Percentiles rank a stretch among this genome's conserved stretches.
These are phyloP conservation scores for Saturnispora diversa DNA, from an alignment of 805 yeast genomes.

Conservation along the genomic window DNA sequence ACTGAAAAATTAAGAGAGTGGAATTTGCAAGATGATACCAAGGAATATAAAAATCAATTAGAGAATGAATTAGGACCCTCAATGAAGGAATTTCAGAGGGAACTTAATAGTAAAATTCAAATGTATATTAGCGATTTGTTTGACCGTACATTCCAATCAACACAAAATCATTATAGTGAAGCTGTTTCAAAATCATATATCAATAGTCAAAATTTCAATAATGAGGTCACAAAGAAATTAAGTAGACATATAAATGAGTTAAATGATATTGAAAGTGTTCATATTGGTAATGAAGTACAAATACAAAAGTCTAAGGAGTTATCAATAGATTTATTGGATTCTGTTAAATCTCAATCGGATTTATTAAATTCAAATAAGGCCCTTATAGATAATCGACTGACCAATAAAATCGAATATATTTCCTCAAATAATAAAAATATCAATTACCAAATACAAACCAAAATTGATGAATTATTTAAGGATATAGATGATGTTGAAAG, in stretches of 20 bases:
- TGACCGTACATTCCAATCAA: constrained; percentile 1
- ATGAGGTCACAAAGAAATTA: background rate
- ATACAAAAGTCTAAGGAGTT: background rate
- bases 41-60: background rate
- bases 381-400: constrained; percentile 13
- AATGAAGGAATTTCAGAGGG: constrained; percentile 1
- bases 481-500: background rate
- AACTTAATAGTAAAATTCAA: background rate
- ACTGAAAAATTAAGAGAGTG: background rate
- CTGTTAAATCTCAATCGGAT: background rate
- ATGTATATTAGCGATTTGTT: background rate
- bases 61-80: background rate
- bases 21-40: constrained; percentile 1
- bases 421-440: background rate
- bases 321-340: no score
- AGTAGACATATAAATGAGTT: background rate
- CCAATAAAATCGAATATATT: background rate
- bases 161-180: constrained; percentile 3
- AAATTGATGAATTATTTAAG: background rate
- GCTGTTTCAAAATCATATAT: constrained; percentile 2
- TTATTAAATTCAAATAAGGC: background rate
- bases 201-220: constrained; percentile 6
- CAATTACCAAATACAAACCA: background rate
- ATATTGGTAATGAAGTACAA: background rate
- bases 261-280: background rate